These are phyloP conservation scores for Obelidium mucronatum DNA, from an alignment of 192 early-diverging fungal genomes.

Conservation along the genomic window DNA sequence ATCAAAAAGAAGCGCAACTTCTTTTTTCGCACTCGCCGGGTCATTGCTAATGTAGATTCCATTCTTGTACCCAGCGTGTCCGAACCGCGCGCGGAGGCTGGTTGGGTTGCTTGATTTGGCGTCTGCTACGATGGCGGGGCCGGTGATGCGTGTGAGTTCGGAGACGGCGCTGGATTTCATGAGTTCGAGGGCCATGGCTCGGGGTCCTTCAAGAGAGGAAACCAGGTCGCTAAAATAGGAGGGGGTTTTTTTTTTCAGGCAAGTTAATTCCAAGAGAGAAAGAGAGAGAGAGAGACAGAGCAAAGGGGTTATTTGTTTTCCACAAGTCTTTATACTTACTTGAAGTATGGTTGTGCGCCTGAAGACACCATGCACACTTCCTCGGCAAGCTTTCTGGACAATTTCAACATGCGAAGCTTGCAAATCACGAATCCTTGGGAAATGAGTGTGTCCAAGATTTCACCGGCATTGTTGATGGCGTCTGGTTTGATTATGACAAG, in stretches of 20 bases:
- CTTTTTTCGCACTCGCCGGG: slow-evolving; percentile 13
- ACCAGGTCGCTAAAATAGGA: slow-evolving; percentile 19
- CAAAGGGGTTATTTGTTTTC: no score
- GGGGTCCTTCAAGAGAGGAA: slow-evolving; percentile 29
- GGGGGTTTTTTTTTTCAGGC: not conserved
- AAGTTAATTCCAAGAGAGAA: not conserved
- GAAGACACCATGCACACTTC: slow-evolving; percentile 21
- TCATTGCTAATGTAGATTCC: not conserved
- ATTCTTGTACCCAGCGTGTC: slow-evolving; percentile 28
- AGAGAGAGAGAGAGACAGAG: no score
- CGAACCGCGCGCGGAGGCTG: slow-evolving; percentile 23
- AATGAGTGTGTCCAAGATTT: slow-evolving; percentile 51
- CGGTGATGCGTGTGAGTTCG: slow-evolving; percentile 5
- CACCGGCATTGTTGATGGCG: slow-evolving; percentile 41
- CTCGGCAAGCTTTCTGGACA: slow-evolving; percentile 29
- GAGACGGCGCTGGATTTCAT: slow-evolving; percentile 37
- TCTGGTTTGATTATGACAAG: slow-evolving; percentile 57
- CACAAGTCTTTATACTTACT: slow-evolving; percentile 18
- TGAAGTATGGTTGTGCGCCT: slow-evolving; percentile 29
- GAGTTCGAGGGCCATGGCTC: slow-evolving; percentile 42
- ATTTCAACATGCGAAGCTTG: slow-evolving; percentile 46
- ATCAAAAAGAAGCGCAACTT: slow-evolving; percentile 35
- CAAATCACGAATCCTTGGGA: slow-evolving; percentile 43
- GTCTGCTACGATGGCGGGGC: slow-evolving; percentile 27
- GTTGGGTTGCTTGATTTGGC: slow-evolving; percentile 1